A percentile compares a stretch with the other conserved stretches of the same genome.
Evolutionary conservation across 257 asterid genomes (phyloP).

Genomic region (Lycium ferocissimum): DNA sequence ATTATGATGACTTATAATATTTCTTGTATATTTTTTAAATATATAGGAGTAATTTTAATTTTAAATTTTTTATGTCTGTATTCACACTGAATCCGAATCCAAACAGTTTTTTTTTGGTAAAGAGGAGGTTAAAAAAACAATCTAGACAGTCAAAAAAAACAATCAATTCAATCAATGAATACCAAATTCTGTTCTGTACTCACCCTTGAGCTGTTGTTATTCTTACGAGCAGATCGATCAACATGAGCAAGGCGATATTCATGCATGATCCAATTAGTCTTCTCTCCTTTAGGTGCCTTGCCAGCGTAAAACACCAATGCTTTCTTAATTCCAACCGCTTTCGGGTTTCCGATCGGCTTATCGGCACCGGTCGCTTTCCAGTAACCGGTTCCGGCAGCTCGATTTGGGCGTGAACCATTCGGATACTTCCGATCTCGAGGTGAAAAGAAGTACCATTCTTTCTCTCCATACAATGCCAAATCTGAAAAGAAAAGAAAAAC

Average conservation of each 20-base stretch:
- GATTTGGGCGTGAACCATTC: slow-evolving; percentile 88
- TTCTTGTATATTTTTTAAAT: no score
- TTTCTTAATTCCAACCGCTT: slow-evolving; percentile 75
- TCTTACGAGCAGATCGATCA: slow-evolving; percentile 81
- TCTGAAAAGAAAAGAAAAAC: slow-evolving; percentile 40
- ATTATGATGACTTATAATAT: no score
- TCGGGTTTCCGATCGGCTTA: slow-evolving; percentile 81
- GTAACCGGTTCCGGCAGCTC: slow-evolving; percentile 87
- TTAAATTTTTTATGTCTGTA: no score
- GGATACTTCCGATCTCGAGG: slow-evolving; percentile 92
- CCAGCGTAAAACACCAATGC: slow-evolving; percentile 89
- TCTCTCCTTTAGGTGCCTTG: slow-evolving; percentile 84
- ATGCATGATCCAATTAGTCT: slow-evolving; percentile 94
- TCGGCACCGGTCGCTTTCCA: slow-evolving; percentile 98
- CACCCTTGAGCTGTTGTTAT: slow-evolving; percentile 70
- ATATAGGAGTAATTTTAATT: no score
- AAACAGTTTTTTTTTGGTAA: no score
- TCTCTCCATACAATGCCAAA: slow-evolving; percentile 81
- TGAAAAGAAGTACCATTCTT: slow-evolving; percentile 93
- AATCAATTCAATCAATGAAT: neutral
- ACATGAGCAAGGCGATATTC: slow-evolving; percentile 87
- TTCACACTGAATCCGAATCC: no score
- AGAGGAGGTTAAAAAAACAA: neutral
- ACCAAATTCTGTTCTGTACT: slow-evolving; percentile 33
- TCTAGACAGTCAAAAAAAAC: neutral